Evolutionary conservation across 2,329 filamentous ascomycete genomes (phyloP), one percentile per base, ranked within the genome.

Genomic region (Aspergillus uvarum): DNA sequence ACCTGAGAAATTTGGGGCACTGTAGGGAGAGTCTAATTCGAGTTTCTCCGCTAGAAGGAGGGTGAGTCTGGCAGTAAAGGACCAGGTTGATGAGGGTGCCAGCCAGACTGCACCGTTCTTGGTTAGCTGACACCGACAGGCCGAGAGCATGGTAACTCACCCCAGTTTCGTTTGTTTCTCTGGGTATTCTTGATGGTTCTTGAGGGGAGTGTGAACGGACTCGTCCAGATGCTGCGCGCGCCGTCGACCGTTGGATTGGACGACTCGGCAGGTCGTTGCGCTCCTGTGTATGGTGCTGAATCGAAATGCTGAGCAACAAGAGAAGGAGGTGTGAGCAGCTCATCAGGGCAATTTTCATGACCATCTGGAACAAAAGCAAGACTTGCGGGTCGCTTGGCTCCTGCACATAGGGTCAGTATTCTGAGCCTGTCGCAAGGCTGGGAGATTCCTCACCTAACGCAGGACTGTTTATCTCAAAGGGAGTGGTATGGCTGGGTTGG

Each of bases 121-220:
- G 31, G 31, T n/a, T 5, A 47, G 11, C 5, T 16, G 10, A 16
- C 3, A 29, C 55, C 10, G 21, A 31, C 50, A n/a, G 11, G 21
- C 10, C 1, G 35, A 47, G 7, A 22, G 21, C 19, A 49, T 22
- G 1, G 14, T 16, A 11, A 53, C 74, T 57, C 56, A 79, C 76
- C 76, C 76, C 76, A 79, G 12, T 69, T 71, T 2, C 60, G 60
- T 16, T 64, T 67, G 3, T 59, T 59, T 19, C 61, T 59, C 19
- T 66, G 22, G 12, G 56, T 60, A 50, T 65, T 61, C 14, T 63
- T 65, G 29, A 68, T 63, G 5, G 57, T 66, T 2, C 51, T 51
- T 1, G 65, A 67, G 0, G 64, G 64, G 11, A 65, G 51, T 3
- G 60, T 63, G 22, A 70, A 67, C 2, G 64, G 66, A 42, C 60